phyloP scores from a whole-genome alignment of 768 basidiomycete species.

The Tulasnella sp. region DNA sequence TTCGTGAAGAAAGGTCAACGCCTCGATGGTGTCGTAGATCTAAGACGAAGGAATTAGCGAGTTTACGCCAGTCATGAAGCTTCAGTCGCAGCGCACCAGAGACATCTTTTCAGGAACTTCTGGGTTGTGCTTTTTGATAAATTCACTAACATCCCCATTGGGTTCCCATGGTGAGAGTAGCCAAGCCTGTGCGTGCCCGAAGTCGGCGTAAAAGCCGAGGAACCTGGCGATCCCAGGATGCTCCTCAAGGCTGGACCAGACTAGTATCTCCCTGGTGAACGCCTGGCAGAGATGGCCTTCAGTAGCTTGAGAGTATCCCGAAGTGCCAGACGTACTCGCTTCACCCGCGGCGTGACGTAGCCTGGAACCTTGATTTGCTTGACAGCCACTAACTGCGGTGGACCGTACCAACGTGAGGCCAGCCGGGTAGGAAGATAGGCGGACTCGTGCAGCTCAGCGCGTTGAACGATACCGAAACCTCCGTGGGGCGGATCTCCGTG shows the following conservation, averaged over 20 bases:
- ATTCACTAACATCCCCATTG: too few relatives aligned
- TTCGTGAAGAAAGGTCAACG: too few relatives aligned
- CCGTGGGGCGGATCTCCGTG: background rate
- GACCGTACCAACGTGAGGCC: background rate
- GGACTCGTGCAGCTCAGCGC: background rate
- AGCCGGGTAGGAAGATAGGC: background rate
- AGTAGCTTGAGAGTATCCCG: background rate
- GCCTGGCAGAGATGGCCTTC: background rate
- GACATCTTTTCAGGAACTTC: too few relatives aligned
- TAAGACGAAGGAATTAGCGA: too few relatives aligned
- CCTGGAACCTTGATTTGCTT: background rate
- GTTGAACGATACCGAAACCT: background rate
- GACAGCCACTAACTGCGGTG: background rate
- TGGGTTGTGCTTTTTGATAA: too few relatives aligned
- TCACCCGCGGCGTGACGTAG: background rate
- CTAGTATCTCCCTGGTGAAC: background rate
- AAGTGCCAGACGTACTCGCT: background rate
- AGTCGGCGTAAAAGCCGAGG: too few relatives aligned
- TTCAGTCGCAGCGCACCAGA: too few relatives aligned
- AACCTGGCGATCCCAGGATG: background rate
- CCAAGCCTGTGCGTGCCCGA: too few relatives aligned
- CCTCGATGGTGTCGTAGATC: too few relatives aligned
- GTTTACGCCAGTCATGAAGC: too few relatives aligned
- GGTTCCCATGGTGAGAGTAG: too few relatives aligned
- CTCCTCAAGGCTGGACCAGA: background rate